These are phyloP conservation scores for Athelia psychrophila DNA, from an alignment of 1,284 basidiomycete species.

Conservation along the genomic window DNA sequence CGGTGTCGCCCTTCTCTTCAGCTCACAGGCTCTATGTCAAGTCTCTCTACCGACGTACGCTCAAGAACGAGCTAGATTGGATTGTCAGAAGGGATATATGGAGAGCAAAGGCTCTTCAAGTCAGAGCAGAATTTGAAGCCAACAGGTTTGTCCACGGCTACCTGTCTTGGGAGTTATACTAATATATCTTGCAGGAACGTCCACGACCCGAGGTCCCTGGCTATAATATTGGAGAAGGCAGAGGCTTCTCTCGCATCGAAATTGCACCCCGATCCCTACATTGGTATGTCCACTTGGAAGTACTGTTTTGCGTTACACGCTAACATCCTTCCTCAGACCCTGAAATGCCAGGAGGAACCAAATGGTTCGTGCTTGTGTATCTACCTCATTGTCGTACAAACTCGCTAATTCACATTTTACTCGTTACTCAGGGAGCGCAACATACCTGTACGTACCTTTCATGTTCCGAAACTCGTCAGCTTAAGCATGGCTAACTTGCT, in stretches of 20 bases:
- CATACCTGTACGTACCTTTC: slow-evolving; percentile 50
- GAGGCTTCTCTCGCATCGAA: slow-evolving; percentile 71
- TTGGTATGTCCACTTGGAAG: slow-evolving; percentile 55
- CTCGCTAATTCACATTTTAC: slow-evolving; percentile 14
- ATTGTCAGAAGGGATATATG: slow-evolving; percentile 82
- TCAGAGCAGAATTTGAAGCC: slow-evolving; percentile 89
- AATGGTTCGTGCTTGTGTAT: slow-evolving; percentile 60
- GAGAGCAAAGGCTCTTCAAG: slow-evolving; percentile 80
- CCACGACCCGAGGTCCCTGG: slow-evolving; percentile 83
- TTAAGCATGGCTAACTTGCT: slow-evolving; percentile 11
- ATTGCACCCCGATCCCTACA: slow-evolving; percentile 90
- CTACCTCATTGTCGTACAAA: not conserved
- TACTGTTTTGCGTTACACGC: slow-evolving; percentile 15
- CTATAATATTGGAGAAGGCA: slow-evolving; percentile 77
- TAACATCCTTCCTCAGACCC: slow-evolving; percentile 50
- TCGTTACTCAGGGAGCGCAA: slow-evolving; percentile 62
- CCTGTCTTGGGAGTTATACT: slow-evolving; percentile 4
- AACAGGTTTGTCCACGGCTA: slow-evolving; percentile 63
- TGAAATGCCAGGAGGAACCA: slow-evolving; percentile 79
- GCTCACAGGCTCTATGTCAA: slow-evolving; percentile 88
- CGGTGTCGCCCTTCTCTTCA: slow-evolving; percentile 61
- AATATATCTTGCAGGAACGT: slow-evolving; percentile 60
- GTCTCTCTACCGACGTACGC: slow-evolving; percentile 84
- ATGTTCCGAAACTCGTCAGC: not conserved
- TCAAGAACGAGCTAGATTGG: slow-evolving; percentile 90